phyloP scores from a whole-genome alignment of 1,139 yeast genomes.

The Yamadazyma triangularis region DNA sequence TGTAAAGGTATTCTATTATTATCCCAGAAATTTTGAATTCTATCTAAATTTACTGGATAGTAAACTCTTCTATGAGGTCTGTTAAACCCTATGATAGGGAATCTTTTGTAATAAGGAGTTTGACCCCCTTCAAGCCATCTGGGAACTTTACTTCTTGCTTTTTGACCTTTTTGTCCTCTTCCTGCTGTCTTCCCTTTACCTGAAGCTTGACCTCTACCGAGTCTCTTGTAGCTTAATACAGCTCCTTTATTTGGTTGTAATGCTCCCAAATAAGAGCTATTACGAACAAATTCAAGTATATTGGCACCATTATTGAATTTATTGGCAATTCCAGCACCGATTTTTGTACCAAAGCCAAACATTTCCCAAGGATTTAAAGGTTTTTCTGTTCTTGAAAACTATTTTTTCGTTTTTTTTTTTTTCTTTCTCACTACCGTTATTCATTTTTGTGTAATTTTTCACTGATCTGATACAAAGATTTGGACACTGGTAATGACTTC shows the following conservation, averaged over 20 bases:
- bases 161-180: conserved; percentile 98
- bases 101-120: conserved; percentile 83
- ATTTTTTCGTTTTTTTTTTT: too few relatives aligned
- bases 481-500: too few relatives aligned
- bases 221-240: conserved; percentile 51
- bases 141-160: conserved; percentile 88
- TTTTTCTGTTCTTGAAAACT: too few relatives aligned
- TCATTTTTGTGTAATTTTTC: too few relatives aligned
- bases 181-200: conserved; percentile 93
- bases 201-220: conserved; percentile 97
- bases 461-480: too few relatives aligned
- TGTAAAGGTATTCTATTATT: conserved; percentile 65
- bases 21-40: conserved; percentile 59
- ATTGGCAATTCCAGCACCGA: too few relatives aligned
- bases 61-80: conserved; percentile 49
- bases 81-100: conserved; percentile 88
- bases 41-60: conserved; percentile 51
- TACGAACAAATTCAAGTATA: conserved; percentile 13
- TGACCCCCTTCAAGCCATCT: conserved; percentile 99
- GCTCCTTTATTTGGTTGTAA: conserved; percentile 41
- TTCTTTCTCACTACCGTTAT: too few relatives aligned
- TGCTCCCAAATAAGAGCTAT: conserved; percentile 28
- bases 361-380: too few relatives aligned
- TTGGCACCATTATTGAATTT: conserved; percentile 1
- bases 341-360: not conserved